phyloP scores from a whole-genome alignment of 116 monocot species.

The Thalassia testudinum region DNA sequence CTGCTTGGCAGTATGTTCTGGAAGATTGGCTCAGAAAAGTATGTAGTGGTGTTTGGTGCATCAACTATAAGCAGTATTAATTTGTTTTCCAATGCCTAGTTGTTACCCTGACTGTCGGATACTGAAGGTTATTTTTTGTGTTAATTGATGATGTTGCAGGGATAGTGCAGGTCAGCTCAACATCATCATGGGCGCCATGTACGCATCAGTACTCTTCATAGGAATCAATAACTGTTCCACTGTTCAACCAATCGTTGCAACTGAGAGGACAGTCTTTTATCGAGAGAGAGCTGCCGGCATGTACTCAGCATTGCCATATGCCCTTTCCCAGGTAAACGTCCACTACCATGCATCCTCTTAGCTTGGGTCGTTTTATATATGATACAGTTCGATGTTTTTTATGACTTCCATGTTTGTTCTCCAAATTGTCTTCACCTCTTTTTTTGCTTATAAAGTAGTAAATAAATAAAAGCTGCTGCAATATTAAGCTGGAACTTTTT shows the following conservation, averaged over 20 bases:
- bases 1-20: conserved; percentile 63
- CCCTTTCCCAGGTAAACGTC: conserved; percentile 10
- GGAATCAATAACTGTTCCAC: conserved; percentile 59
- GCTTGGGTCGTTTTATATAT: not conserved
- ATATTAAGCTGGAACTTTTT: not conserved
- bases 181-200: conserved; percentile 15
- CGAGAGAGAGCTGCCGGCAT: conserved; percentile 81
- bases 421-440: too few relatives aligned
- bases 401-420: too few relatives aligned
- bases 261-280: conserved; percentile 73
- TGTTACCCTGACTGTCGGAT: not conserved
- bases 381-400: not conserved
- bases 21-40: conserved; percentile 37
- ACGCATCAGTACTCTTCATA: conserved; percentile 48
- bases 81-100: not conserved
- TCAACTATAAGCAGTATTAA: not conserved
- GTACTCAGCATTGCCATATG: conserved; percentile 71
- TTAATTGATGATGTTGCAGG: not conserved
- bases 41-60: not conserved
- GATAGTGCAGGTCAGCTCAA: conserved; percentile 3
- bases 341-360: not conserved
- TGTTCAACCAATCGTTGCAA: conserved; percentile 53
- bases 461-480: not conserved
- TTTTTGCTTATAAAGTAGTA: too few relatives aligned
- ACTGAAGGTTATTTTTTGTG: not conserved